phyloP scores from a whole-genome alignment of 768 basidiomycete genomes.

The Boletus subcaerulescens region DNA sequence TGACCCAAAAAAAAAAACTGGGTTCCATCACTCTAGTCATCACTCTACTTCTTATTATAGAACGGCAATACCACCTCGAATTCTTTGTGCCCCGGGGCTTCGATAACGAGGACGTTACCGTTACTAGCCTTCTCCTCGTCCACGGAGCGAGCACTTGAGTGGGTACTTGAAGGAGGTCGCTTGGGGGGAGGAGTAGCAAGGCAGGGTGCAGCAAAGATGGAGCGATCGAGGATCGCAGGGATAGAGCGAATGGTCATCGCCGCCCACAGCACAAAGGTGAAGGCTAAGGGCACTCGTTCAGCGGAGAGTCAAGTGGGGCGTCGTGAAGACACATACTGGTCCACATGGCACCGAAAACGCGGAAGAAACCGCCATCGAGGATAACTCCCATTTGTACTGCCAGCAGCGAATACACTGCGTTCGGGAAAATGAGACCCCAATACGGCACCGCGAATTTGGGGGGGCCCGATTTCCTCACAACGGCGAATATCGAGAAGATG shows the following conservation, averaged over 20 bases:
- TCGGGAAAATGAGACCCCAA: constrained; percentile 59
- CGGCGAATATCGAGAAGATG: constrained; percentile 37
- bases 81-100: no score
- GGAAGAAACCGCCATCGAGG: constrained; percentile 49
- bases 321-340: constrained; percentile 36
- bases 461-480: constrained; percentile 26
- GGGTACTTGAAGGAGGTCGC: not conserved
- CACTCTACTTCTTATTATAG: no score
- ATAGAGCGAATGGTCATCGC: constrained; percentile 41
- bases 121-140: constrained; percentile 6
- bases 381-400: constrained; percentile 48
- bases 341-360: constrained; percentile 53
- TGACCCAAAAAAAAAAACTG: no score
- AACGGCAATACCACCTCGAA: no score
- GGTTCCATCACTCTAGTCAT: no score
- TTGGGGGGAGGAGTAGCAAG: constrained; percentile 23
- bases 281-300: constrained; percentile 24
- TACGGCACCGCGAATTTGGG: constrained; percentile 46
- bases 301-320: not conserved
- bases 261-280: constrained; percentile 43
- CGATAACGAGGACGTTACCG: no score
- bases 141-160: not conserved
- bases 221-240: constrained; percentile 43
- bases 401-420: constrained; percentile 49
- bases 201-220: constrained; percentile 48